Conservation (phyloP, 2,329 filamentous ascomycete species). For the Rhinocladiella mackenziei region DNA sequence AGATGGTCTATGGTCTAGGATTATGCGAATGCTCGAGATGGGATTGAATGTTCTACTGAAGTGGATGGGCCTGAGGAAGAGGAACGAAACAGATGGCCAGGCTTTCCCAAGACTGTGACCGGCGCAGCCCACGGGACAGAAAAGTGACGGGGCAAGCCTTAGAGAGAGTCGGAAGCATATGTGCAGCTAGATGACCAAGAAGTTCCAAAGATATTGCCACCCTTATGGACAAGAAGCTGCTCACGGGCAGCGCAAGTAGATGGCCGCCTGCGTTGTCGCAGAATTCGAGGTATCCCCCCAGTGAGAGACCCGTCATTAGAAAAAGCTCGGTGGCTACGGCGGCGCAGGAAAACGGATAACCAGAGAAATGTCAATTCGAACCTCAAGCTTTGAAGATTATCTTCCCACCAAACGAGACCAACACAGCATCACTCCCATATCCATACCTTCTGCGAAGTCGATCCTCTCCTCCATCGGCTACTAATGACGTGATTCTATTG, state of each 20-base stretch:
- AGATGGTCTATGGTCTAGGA: conserved; percentile 5
- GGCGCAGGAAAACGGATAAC: no score
- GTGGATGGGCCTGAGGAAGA: conserved; percentile 3
- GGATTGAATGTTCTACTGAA: conserved; percentile 8
- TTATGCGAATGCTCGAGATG: conserved; percentile 9
- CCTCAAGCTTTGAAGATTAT: not conserved
- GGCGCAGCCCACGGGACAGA: conserved; percentile 4
- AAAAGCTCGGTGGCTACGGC: no score
- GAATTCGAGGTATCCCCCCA: no score
- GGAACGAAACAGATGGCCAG: conserved; percentile 1
- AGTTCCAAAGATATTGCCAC: no score
- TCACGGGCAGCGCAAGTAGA: no score
- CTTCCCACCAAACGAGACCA: not conserved
- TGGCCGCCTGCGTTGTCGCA: no score
- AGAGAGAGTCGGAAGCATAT: not conserved
- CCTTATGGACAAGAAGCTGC: no score
- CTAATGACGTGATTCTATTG: conserved; percentile 17
- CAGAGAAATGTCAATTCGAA: not conserved
- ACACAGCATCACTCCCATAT: not conserved
- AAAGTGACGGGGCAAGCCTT: conserved; percentile 1
- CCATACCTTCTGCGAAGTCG: not conserved
- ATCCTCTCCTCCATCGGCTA: conserved; percentile 5
- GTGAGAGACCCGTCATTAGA: no score
- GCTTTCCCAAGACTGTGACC: conserved; percentile 4
- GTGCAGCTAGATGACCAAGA: conserved; percentile 1